These are phyloP conservation scores for Tetragonia tetragonoides DNA, from an alignment of 148 eudicot species.

Conservation along the genomic window DNA sequence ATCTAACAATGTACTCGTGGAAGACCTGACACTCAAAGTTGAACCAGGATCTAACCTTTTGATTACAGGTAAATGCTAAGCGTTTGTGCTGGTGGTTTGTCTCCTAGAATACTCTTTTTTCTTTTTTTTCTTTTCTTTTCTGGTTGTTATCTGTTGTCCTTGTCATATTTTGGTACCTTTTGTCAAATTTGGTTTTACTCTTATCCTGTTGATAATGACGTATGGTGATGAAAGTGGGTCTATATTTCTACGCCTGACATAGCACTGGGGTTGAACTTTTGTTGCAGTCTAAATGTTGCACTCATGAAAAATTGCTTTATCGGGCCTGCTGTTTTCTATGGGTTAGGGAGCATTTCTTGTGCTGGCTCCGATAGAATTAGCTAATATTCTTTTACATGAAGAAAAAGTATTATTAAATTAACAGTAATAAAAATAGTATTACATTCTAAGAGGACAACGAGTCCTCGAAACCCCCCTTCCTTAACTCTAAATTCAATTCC, in stretches of 20 bases:
- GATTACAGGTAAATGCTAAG: conserved; percentile 66
- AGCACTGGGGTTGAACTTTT: background rate
- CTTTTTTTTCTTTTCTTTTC: background rate
- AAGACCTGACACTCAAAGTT: conserved; percentile 78
- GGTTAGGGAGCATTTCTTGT: background rate
- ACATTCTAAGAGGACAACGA: too few species aligned
- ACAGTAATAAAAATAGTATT: too few species aligned
- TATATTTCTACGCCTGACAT: too few species aligned
- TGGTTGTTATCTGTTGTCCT: background rate
- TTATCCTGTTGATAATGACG: background rate
- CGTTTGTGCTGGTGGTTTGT: conserved; percentile 3
- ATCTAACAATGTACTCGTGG: conserved; percentile 89
- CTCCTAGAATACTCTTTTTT: background rate
- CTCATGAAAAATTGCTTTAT: too few species aligned
- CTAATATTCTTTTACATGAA: too few species aligned
- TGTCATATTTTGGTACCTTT: background rate
- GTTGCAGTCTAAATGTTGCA: background rate
- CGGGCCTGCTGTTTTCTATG: background rate
- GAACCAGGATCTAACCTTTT: conserved; percentile 94
- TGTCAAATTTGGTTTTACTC: too few species aligned
- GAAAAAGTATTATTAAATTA: too few species aligned
- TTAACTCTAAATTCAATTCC: too few species aligned
- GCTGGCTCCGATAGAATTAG: background rate
- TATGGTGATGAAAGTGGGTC: background rate
- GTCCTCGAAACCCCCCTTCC: too few species aligned